phyloP scores from a whole-genome alignment of 495 filamentous ascomycete genomes.

The Terfezia claveryi region DNA sequence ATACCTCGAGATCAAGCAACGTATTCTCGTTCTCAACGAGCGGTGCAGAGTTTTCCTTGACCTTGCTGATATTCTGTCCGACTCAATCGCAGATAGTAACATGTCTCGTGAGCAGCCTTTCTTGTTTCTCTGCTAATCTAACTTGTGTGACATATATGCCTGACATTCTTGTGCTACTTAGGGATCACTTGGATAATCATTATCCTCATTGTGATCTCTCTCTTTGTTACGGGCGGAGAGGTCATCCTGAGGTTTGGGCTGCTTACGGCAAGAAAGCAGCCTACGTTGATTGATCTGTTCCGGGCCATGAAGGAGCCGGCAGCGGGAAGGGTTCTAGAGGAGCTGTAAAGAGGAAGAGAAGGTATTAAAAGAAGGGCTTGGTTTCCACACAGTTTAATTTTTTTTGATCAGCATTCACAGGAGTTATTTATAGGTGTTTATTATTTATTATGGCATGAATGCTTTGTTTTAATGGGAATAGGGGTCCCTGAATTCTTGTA shows the following conservation, averaged over 20 bases:
- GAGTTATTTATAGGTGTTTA: too few species aligned
- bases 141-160: not conserved
- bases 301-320: not conserved
- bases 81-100: constrained; percentile 77
- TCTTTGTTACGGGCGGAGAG: constrained; percentile 74
- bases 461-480: too few species aligned
- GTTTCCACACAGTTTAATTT: too few species aligned
- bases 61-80: constrained; percentile 80
- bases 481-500: too few species aligned
- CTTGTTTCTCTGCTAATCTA: constrained; percentile 15
- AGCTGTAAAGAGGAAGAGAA: too few species aligned
- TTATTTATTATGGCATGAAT: too few species aligned
- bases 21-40: constrained; percentile 88
- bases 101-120: constrained; percentile 35
- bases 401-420: too few species aligned
- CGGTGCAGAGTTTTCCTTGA: constrained; percentile 93
- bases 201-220: constrained; percentile 70
- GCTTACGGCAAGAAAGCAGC: constrained; percentile 22
- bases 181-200: constrained; percentile 95
- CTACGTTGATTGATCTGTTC: not conserved
- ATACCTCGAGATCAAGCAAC: constrained; percentile 90
- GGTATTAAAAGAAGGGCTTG: too few species aligned
- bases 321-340: too few species aligned
- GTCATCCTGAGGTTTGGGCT: constrained; percentile 74
- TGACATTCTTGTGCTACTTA: not conserved